A percentile compares a stretch with the other conserved stretches of the same genome.
phyloP scores from a whole-genome alignment of 805 yeast genomes.

The Metschnikowia sp. region DNA sequence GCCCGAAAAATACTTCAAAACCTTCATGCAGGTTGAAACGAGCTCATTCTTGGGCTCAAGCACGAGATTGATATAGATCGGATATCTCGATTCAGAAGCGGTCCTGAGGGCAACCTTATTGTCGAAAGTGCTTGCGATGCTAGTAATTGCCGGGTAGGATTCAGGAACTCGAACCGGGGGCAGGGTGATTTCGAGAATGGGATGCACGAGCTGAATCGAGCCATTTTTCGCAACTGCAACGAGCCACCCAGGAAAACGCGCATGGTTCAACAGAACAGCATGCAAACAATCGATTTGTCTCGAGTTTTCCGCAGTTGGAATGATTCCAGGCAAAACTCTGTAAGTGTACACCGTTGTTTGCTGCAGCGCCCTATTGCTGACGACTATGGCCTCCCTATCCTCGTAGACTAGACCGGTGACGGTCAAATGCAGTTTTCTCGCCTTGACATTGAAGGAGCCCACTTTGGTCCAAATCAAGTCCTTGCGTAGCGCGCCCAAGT shows the following conservation, averaged over 20 bases:
- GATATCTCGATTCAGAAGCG: constrained; percentile 18
- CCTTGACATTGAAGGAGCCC: constrained; percentile 38
- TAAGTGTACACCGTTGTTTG: constrained; percentile 52
- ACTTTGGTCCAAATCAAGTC: constrained; percentile 70
- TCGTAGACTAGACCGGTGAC: constrained; percentile 40
- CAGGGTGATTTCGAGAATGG: constrained; percentile 52
- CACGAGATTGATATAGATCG: constrained; percentile 30
- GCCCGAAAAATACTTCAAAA: constrained; percentile 55
- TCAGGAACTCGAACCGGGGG: constrained; percentile 20
- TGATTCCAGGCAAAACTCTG: constrained; percentile 29
- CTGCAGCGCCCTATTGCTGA: constrained; percentile 42
- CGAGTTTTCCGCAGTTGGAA: constrained; percentile 28
- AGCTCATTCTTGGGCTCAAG: constrained; percentile 45
- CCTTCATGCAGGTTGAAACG: constrained; percentile 44
- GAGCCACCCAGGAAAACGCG: constrained; percentile 42
- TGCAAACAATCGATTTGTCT: constrained; percentile 19
- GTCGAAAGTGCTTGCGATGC: constrained; percentile 28
- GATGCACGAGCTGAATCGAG: constrained; percentile 47
- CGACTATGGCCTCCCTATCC: constrained; percentile 59
- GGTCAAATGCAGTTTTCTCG: constrained; percentile 30
- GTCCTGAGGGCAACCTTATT: constrained; percentile 24
- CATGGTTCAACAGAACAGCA: constrained; percentile 31
- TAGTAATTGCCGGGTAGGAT: constrained; percentile 18
- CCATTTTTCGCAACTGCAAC: constrained; percentile 36
- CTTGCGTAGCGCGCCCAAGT: constrained; percentile 42